phyloP scores from a whole-genome alignment of 495 filamentous ascomycete genomes.

The Peziza echinospora region DNA sequence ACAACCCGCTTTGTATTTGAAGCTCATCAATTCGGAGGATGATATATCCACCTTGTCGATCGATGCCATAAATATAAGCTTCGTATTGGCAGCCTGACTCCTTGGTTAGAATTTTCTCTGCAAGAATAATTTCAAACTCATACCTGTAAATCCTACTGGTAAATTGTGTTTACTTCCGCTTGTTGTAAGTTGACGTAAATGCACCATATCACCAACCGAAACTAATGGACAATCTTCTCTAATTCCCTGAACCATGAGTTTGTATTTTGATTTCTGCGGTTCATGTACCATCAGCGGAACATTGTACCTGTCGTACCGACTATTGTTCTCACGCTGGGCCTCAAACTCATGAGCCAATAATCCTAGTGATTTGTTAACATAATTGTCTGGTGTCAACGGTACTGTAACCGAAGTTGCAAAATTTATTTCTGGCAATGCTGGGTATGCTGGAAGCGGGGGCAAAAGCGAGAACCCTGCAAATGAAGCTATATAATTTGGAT shows the following conservation, averaged over 20 bases:
- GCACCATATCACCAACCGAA: slow-evolving; percentile 24
- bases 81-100: slow-evolving; percentile 17
- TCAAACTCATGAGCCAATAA: slow-evolving; percentile 12
- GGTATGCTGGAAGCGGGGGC: slow-evolving; percentile 10
- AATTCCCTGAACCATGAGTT: slow-evolving; percentile 22
- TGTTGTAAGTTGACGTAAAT: slow-evolving; percentile 23
- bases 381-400: too few species aligned
- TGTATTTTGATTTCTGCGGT: slow-evolving; percentile 10
- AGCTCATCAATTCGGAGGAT: slow-evolving; percentile 20
- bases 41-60: slow-evolving; percentile 19
- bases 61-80: slow-evolving; percentile 21
- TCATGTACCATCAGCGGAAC: slow-evolving; percentile 13
- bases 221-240: slow-evolving; percentile 25
- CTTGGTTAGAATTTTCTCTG: slow-evolving; percentile 3
- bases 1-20: slow-evolving; percentile 17
- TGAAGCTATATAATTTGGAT: slow-evolving; percentile 14
- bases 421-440: slow-evolving; percentile 7
- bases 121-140: slow-evolving; percentile 1
- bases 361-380: slow-evolving; percentile 6
- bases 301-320: slow-evolving; percentile 18
- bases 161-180: slow-evolving; percentile 7
- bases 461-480: slow-evolving; percentile 17
- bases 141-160: slow-evolving; percentile 11
- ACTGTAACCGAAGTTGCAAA: too few species aligned
- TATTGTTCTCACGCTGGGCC: slow-evolving; percentile 9